A percentile compares a stretch with the other conserved stretches of the same genome.
Evolutionary conservation across 257 asterid genomes (phyloP).

Genomic region (Rhazya stricta): DNA sequence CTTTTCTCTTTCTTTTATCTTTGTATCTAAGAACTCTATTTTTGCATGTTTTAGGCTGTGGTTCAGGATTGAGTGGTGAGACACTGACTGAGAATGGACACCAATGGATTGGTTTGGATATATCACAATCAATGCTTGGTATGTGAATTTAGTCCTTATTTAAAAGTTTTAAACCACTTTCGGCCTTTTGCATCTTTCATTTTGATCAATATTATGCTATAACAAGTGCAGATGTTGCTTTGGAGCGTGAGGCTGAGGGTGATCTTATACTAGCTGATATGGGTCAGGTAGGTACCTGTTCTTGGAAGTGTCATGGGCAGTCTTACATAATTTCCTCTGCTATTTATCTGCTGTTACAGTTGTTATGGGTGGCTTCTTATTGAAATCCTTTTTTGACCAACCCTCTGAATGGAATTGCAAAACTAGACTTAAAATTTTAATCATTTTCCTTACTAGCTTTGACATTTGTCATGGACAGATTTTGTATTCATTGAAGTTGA

Average conservation of each 20-base stretch:
- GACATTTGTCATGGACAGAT: not conserved
- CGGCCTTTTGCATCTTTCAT: constrained; percentile 7
- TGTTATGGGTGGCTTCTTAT: not conserved
- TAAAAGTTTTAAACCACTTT: not conserved
- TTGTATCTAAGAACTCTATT: not conserved
- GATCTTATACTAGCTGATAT: constrained; percentile 85
- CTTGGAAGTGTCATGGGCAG: not conserved
- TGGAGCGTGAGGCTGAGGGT: constrained; percentile 92
- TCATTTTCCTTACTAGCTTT: not conserved
- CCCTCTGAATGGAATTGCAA: not conserved
- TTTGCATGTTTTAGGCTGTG: constrained; percentile 60
- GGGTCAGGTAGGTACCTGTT: constrained; percentile 64
- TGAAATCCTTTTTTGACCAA: not conserved
- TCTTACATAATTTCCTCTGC: not conserved
- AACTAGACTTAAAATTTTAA: not conserved
- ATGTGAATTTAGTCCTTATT: constrained; percentile 14
- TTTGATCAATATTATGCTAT: constrained; percentile 7
- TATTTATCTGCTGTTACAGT: not conserved
- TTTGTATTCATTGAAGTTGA: not conserved
- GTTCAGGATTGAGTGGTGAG: constrained; percentile 97
- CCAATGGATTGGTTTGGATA: constrained; percentile 93
- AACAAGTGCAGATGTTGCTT: constrained; percentile 56
- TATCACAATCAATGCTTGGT: constrained; percentile 88
- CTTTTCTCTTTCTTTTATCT: not conserved
- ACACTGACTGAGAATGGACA: constrained; percentile 82